Base-by-base conservation (phyloP, 2,329 filamentous ascomycete genomes). In the Cytospora paraplurivora region DNA sequence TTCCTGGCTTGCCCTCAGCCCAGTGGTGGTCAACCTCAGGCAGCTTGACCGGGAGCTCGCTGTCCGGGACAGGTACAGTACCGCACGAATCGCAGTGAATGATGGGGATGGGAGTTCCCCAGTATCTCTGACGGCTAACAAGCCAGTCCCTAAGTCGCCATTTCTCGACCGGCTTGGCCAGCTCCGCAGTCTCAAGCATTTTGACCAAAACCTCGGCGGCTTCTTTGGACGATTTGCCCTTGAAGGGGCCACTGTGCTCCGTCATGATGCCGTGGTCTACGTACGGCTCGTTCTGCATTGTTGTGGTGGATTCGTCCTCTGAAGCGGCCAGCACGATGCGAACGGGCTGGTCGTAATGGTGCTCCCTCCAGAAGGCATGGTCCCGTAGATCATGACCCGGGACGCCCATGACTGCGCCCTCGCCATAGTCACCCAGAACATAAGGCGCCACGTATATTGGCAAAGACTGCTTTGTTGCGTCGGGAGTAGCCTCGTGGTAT, bases 71-170 rank as follows among this genome's bases (percentile, higher is more conserved):
- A 1, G 92, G 88, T 1, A 96, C 90, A 1, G 89, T 78, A 8
- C 93, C 93, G 73, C 93, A 97, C 7, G 81, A 81, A 19, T 77
- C 74, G 72, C 93, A 96, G 76, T 97, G 92, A 41, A 96, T 81
- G 59, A 97, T 93, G 19, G 93, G 93, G 59, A 97, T 96, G 0
- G 93, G 93, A 0, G 92, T 86, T 15, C 93, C 93, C 93, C 93
- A 97, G 73, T 96, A 96, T 67, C 93, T 82, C 75, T 97, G 93
- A n/a, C 93, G 87, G 73, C 92, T 96, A 70, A 97, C 89, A 62
- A 97, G 79, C 93, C 93, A 97, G 76, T 97, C 93, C 65, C 92
- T 82, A 33, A 97, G 81, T 58, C 90, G 87, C 91, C 92, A 96
- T 66, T 86, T 90, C 64, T 91, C 86, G 10, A 85, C 80, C n/a